Evolutionary conservation across 2,329 filamentous ascomycete species (phyloP).

Genomic region (Penicillium sp.): DNA sequence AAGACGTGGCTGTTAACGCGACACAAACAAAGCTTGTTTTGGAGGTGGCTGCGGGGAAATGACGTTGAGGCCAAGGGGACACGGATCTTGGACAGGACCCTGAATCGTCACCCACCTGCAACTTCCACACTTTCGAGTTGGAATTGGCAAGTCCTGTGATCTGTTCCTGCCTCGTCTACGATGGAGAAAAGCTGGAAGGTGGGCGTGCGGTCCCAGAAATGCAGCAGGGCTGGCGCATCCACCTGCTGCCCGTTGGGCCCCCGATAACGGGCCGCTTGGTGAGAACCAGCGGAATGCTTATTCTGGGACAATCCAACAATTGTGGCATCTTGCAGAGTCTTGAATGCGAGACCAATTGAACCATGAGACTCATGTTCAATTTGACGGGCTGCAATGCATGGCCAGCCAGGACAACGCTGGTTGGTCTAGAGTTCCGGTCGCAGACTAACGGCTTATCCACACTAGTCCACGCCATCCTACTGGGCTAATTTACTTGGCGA

Average conservation of each 20-base stretch:
- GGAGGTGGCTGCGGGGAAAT: constrained; percentile 16
- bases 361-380: not conserved
- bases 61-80: constrained; percentile 4
- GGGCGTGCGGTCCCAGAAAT: not conserved
- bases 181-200: not conserved
- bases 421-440: not conserved
- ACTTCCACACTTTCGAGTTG: no score
- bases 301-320: not conserved
- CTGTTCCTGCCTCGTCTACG: not conserved
- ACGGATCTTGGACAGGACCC: not conserved
- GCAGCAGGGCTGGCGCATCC: not conserved
- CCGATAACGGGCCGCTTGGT: not conserved
- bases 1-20: constrained; percentile 4
- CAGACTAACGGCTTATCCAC: not conserved
- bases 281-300: not conserved
- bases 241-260: not conserved
- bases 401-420: not conserved
- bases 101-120: not conserved
- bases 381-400: not conserved
- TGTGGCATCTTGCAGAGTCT: not conserved
- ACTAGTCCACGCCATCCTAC: not conserved
- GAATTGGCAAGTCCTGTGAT: not conserved
- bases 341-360: not conserved
- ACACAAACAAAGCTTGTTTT: not conserved
- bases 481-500: not conserved